These are phyloP conservation scores for Aspergillus japonicus DNA, from an alignment of 2,329 filamentous ascomycete species.

Conservation along the genomic window DNA sequence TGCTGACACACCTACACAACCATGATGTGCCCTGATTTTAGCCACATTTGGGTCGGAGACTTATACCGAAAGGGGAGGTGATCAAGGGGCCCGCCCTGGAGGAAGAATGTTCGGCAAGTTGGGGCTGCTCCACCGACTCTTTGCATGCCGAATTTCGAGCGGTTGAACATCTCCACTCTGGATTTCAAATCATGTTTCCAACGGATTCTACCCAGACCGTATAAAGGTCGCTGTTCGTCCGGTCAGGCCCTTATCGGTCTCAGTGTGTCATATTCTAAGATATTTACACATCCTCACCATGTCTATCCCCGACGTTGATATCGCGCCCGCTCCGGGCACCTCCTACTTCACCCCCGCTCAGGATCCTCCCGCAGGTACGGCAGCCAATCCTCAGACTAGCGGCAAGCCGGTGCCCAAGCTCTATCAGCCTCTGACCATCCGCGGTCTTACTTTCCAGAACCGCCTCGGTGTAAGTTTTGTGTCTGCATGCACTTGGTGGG, in stretches of 20 bases:
- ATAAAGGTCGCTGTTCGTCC: neutral
- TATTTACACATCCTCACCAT: neutral
- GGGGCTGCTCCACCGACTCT: neutral
- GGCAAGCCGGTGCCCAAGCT: constrained; percentile 53
- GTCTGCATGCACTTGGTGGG: no score
- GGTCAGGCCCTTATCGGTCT: neutral
- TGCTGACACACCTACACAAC: neutral
- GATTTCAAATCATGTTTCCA: neutral
- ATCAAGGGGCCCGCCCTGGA: neutral
- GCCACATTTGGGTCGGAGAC: neutral
- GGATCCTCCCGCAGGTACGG: constrained; percentile 36
- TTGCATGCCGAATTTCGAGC: neutral
- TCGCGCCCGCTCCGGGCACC: constrained; percentile 40
- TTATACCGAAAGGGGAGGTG: neutral
- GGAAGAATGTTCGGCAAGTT: no score
- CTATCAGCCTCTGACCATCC: constrained; percentile 57
- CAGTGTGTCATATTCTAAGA: neutral
- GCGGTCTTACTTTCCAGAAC: constrained; percentile 62
- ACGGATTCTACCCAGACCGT: neutral
- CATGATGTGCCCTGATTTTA: neutral
- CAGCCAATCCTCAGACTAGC: constrained; percentile 42
- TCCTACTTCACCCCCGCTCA: constrained; percentile 45
- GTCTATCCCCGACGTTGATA: constrained; percentile 30
- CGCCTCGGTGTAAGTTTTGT: constrained; percentile 19
- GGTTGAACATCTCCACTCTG: neutral